A percentile compares a stretch with the other conserved stretches of the same genome.
These are phyloP conservation scores for Rusavskia elegans DNA, from an alignment of 495 filamentous ascomycete genomes.

Conservation along the genomic window DNA sequence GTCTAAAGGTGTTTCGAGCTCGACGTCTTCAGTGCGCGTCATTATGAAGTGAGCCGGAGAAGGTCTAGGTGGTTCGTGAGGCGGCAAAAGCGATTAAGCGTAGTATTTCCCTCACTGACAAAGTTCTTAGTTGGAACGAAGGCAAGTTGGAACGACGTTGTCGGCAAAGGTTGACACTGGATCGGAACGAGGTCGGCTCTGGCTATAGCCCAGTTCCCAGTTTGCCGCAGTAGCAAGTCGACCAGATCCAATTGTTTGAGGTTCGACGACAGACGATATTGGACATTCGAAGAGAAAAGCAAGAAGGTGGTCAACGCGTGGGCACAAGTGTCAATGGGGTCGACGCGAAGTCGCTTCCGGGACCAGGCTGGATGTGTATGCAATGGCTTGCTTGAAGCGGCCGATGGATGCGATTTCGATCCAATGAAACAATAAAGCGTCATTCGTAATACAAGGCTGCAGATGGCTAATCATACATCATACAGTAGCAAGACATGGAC, in stretches of 20 bases:
- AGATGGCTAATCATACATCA: too few relatives aligned
- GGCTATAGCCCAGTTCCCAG: neutral
- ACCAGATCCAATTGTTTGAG: neutral
- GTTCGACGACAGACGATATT: neutral
- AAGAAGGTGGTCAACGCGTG: constrained; percentile 1
- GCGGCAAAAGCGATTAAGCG: constrained; percentile 1
- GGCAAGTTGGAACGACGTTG: neutral
- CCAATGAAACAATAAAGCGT: neutral
- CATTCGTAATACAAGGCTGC: neutral
- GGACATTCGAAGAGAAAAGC: neutral
- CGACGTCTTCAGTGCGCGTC: neutral
- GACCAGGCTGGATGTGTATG: neutral
- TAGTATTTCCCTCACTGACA: neutral
- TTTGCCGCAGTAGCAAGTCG: neutral
- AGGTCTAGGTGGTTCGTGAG: neutral
- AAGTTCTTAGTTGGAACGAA: neutral
- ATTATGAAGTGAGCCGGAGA: neutral
- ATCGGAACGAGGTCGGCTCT: neutral
- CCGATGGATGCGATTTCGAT: neutral
- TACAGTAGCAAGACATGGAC: neutral
- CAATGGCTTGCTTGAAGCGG: neutral
- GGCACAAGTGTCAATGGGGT: neutral
- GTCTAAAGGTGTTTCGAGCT: neutral
- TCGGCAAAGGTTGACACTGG: neutral
- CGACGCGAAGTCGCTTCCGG: constrained; percentile 1